Evolutionary conservation across 2,329 filamentous ascomycete species (phyloP).

Genomic region (Metarhizium rileyi): DNA sequence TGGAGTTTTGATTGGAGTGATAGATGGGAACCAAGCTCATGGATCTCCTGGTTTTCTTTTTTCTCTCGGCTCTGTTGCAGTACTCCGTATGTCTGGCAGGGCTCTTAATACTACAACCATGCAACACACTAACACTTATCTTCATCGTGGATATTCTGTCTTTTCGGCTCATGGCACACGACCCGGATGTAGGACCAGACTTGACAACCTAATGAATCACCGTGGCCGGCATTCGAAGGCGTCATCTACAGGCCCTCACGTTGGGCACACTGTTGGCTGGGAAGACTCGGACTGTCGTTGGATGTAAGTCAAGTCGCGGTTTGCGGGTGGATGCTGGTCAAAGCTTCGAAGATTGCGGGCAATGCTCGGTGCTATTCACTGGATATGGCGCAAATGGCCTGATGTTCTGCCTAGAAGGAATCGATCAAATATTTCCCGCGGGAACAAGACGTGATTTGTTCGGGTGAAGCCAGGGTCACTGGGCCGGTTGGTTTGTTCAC

Average conservation of each 20-base stretch:
- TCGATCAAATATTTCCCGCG: background rate
- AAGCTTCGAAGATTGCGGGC: background rate
- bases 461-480: background rate
- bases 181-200: too few species aligned
- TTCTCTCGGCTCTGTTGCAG: background rate
- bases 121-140: background rate
- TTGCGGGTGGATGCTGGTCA: background rate
- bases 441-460: background rate
- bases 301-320: background rate
- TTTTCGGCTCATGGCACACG: background rate
- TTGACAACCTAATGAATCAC: background rate
- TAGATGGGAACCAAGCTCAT: constrained; percentile 1
- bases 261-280: too few species aligned
- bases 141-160: background rate
- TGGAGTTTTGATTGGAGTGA: constrained; percentile 2
- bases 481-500: background rate
- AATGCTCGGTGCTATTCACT: background rate
- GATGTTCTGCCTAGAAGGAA: background rate
- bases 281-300: background rate
- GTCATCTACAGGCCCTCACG: too few species aligned
- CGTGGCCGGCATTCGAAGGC: too few species aligned
- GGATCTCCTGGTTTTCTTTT: background rate
- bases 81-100: background rate
- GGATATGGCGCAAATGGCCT: background rate
- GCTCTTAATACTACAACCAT: background rate